Base-by-base conservation (phyloP, 75 land plant species). In the Adiantum capillusveneris region DNA sequence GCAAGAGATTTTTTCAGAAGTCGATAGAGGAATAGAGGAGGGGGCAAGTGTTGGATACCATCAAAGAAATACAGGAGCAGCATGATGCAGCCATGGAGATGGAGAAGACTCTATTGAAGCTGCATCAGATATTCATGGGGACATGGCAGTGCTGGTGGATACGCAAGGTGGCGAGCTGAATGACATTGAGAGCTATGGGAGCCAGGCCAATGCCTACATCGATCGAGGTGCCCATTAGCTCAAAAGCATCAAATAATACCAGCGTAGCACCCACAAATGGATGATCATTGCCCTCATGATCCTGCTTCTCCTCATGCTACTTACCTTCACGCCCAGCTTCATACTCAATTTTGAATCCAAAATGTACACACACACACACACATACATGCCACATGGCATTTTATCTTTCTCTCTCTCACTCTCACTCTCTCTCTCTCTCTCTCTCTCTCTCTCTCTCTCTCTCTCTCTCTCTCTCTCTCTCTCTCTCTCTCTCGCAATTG, bases 71-170 rank as follows among this genome's bases (percentile, higher is more conserved):
- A 16, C 61, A 67, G 30, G 81, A 78, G 46, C 58, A 73, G 43
- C 81, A 74, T 48, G 73, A 58, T 11, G 78, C 74, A 14, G 73
- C 57, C 31, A 30, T 65, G 41, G 78, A 66, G 50, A 60, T 79
- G 26, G 78, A 74, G 74, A 61, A 46, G 64, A 52, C 48, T 43
- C 30, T 77, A 62, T 51, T 75, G 51, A 83, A 78, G 60, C 56
- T 81, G 27, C 81, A 81, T 18, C 75, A 75, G 60, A 55, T 81
- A 39, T 81, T 81, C 57, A 41, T 74, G 63, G n/a, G n/a, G 84
- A 81, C 72, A 81, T 79, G 75, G 73, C 84, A 6, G 84, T 79
- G 60, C 73, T 82, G 37, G 85, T 82, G 44, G 69, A 71, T 31
- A 29, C 75, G 14, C 85, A 83, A 56, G 84, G 80, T 3, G 66